These are phyloP conservation scores for Xylaria hypoxylon DNA, from an alignment of 2,329 filamentous ascomycete species.

Conservation along the genomic window DNA sequence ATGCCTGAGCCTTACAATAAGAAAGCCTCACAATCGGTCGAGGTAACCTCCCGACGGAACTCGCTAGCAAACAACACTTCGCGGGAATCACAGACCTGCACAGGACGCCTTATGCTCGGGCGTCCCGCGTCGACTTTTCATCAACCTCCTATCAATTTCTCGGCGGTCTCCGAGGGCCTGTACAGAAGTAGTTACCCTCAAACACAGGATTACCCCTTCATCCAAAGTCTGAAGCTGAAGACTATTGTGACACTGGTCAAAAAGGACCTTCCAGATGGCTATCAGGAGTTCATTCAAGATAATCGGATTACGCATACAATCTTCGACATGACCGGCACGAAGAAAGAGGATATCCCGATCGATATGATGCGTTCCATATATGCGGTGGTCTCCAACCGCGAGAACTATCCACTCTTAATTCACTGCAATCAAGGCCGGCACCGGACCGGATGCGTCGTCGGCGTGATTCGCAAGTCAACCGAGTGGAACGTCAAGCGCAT, in stretches of 20 bases:
- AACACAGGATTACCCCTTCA: slow-evolving; percentile 75
- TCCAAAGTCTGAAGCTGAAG: slow-evolving; percentile 76
- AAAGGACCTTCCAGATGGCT: slow-evolving; percentile 67
- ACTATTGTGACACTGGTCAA: slow-evolving; percentile 79
- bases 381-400: slow-evolving; percentile 74
- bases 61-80: slow-evolving; percentile 9
- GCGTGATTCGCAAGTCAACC: slow-evolving; percentile 78
- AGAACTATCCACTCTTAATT: slow-evolving; percentile 83
- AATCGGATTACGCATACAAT: slow-evolving; percentile 78
- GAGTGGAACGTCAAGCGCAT: slow-evolving; percentile 73
- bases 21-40: slow-evolving; percentile 16
- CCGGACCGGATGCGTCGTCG: slow-evolving; percentile 90
- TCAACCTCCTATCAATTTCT: slow-evolving; percentile 75
- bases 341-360: slow-evolving; percentile 77
- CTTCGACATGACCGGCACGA: slow-evolving; percentile 88
- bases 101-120: slow-evolving; percentile 17
- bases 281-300: slow-evolving; percentile 70
- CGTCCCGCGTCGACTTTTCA: slow-evolving; percentile 2
- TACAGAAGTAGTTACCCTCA: slow-evolving; percentile 87
- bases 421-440: slow-evolving; percentile 97
- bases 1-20: slow-evolving; percentile 19
- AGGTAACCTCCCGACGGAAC: slow-evolving; percentile 8
- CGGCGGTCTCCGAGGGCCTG: slow-evolving; percentile 76
- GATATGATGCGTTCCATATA: slow-evolving; percentile 78
- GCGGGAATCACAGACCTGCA: slow-evolving; percentile 24